Base-by-base conservation (phyloP, 768 basidiomycete genomes). In the Tylopilus balloui region DNA sequence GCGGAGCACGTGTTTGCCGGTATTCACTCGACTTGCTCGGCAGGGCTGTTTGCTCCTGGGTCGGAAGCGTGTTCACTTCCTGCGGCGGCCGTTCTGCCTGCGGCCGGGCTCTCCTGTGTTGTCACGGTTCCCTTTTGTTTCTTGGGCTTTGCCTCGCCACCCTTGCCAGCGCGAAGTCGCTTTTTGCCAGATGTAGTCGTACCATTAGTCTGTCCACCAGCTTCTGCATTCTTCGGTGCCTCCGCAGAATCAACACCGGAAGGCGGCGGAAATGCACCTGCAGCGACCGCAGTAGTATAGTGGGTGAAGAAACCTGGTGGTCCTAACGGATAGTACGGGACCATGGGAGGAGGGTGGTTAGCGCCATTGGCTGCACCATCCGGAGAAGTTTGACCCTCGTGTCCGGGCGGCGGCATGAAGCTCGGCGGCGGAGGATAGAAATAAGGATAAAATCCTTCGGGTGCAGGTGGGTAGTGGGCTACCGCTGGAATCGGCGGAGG, bases 371-470 rank as follows among this genome's bases (percentile, higher is more conserved):
- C 45, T 3, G 58, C 42, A 6, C 68, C 66, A 5, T 74, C 72
- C 7, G 63, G 42, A 37, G 63, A 45, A 20, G 67, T 42, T 11
- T 67, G 70, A 3, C 64, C 71, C 15, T 76, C 73, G 24, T 70
- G 69, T 0, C 68, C 60, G 6, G 70, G 63, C 0, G 69, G 63
- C 0, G 69, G 65, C 20, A 72, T 59, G 55, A 74, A 75, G 3
- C 71, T 71, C n/a, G 70, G 68, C 1, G 65, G 59, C 3, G 74
- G 73, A 49, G 74, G 73, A 49, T 73, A 73, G 43, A 66, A 71
- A 47, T 69, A 73, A n/a, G 72, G 70, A 54, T 70, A 75, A 47
- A 73, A 76, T 6, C 71, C 71, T 38, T 75, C 73, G 0, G 74
- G 73, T 1, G 69, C 60, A 0, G 70, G 64, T 1, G 71, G 58